Evolutionary conservation across 345 rosid species (phyloP).

Genomic region (Eucalyptus marginata): DNA sequence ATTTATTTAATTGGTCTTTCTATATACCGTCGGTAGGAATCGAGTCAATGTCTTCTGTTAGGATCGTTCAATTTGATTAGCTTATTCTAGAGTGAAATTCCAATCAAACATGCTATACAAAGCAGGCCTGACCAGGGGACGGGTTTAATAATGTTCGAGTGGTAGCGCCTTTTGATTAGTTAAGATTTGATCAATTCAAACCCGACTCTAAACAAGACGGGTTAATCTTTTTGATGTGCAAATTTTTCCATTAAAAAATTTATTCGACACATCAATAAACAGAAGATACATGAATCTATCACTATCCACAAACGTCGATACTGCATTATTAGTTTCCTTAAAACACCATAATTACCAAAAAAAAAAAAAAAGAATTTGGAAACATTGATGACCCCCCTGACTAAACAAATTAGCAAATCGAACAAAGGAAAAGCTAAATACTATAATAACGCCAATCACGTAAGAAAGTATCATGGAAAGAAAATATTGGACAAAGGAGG

Average conservation of each 20-base stretch:
- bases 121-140: not conserved
- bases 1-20: not conserved
- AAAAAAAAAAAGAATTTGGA: not conserved
- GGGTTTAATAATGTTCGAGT: not conserved
- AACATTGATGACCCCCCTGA: not conserved
- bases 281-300: not conserved
- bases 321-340: not conserved
- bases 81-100: not conserved
- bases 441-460: not conserved
- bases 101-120: not conserved
- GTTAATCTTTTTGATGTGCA: not conserved
- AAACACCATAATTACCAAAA: not conserved
- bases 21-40: not conserved
- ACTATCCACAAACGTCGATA: not conserved
- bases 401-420: not conserved
- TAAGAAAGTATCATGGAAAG: not conserved
- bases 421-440: not conserved
- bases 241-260: not conserved
- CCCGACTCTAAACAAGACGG: not conserved
- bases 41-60: not conserved
- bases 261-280: not conserved
- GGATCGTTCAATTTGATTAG: not conserved
- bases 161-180: not conserved
- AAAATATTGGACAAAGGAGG: not conserved
- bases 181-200: not conserved